phyloP scores from a whole-genome alignment of 257 asterid species.

The Misopates orontium region DNA sequence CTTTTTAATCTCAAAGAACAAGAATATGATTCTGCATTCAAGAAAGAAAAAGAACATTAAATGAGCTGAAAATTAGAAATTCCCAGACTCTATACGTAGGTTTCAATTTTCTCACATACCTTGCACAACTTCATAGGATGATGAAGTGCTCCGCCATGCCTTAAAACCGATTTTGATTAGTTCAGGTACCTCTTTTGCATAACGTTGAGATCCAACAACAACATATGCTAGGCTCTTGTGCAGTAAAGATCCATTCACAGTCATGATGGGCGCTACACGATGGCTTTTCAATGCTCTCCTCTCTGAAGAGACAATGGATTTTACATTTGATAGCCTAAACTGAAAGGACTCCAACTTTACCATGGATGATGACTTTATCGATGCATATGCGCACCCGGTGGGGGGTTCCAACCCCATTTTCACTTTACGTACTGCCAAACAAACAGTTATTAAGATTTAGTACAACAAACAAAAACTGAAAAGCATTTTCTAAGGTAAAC shows the following conservation, averaged over 20 bases:
- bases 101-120: constrained; percentile 44
- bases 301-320: constrained; percentile 71
- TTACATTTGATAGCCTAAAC: constrained; percentile 61
- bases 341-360: constrained; percentile 67
- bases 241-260: constrained; percentile 57
- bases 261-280: constrained; percentile 51
- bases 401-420: constrained; percentile 89
- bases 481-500: constrained; percentile 10
- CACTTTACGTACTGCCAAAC: constrained; percentile 77
- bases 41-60: neutral
- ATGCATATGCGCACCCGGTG: constrained; percentile 71
- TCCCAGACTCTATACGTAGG: neutral
- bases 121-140: constrained; percentile 64
- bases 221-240: constrained; percentile 65
- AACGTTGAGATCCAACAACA: constrained; percentile 67
- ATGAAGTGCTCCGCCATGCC: constrained; percentile 69
- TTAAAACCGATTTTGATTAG: constrained; percentile 65
- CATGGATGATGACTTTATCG: constrained; percentile 60
- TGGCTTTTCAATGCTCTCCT: constrained; percentile 59
- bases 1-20: constrained; percentile 85
- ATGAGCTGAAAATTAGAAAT: neutral
- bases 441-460: constrained; percentile 4
- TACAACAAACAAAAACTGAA: constrained; percentile 16
- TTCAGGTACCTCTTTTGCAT: constrained; percentile 75
- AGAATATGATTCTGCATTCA: constrained; percentile 65